Conservation (phyloP, 345 rosid genomes). For the Capsella bursapastoris region DNA sequence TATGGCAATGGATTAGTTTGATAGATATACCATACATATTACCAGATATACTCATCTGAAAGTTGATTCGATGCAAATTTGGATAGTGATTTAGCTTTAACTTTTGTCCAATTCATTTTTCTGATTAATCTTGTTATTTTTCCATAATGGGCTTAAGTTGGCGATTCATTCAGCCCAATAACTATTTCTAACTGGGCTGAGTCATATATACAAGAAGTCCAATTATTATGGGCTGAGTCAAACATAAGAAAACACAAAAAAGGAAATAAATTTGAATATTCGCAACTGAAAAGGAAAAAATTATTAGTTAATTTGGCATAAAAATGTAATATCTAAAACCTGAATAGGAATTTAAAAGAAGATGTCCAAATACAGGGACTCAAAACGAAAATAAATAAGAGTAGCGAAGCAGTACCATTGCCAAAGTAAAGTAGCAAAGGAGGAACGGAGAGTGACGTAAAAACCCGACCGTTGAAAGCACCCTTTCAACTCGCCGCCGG, state of each 20-base stretch:
- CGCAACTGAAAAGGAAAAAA: background rate
- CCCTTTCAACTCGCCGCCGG: slow-evolving; percentile 42
- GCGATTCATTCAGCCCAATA: background rate
- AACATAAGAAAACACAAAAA: background rate
- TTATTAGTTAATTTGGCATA: no score
- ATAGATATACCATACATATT: no score
- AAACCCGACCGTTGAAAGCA: slow-evolving; percentile 47
- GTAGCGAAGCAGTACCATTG: slow-evolving; percentile 11
- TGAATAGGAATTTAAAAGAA: background rate
- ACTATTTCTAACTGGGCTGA: background rate
- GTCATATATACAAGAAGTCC: background rate
- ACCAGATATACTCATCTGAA: no score
- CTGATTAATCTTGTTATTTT: background rate
- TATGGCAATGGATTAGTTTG: no score
- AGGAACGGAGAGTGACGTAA: slow-evolving; percentile 43
- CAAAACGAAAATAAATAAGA: slow-evolving; percentile 29
- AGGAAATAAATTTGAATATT: slow-evolving; percentile 1
- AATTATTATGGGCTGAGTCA: background rate
- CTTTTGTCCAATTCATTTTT: background rate
- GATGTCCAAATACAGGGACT: slow-evolving; percentile 16
- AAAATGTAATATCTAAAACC: background rate
- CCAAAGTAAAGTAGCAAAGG: slow-evolving; percentile 31
- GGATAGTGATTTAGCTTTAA: no score
- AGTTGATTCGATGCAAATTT: no score
- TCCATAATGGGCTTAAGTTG: slow-evolving; percentile 8